Evolutionary conservation across 768 basidiomycete genomes (phyloP), one percentile per base, ranked within the genome.

Genomic region (Collybia mongolica): DNA sequence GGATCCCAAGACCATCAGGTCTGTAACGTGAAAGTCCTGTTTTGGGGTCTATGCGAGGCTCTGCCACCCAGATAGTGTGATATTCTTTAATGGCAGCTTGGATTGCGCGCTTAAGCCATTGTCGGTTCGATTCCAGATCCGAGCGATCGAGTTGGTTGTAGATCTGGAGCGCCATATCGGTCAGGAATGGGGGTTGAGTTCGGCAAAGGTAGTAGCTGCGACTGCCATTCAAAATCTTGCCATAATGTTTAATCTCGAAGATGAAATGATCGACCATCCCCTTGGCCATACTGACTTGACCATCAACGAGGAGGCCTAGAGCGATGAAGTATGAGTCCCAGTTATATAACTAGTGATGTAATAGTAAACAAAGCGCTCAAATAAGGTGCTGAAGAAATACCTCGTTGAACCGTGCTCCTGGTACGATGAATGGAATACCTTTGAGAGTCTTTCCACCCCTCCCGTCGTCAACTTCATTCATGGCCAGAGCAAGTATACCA

Each of bases 251-350:
- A 76, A 99, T 97, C 76, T 98, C 93, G 65, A 98, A 99, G 63
- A 97, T 90, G 73, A 98, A 99, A 67, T 99, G 96, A 48, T 98
- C 97, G 39, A 98, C 94, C 84, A 98, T 93, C 60, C 93, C 92
- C 69, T 94, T 93, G 17, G 97, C 96, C 84, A 98, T 90, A 51
- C 85, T 81, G 23, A 96, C 84, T 60, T 93, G 87, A 22, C 94
- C 95, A 62, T 99, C 96, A 19, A 98, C 92, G 6, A 99, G 82
- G 23, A 99, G 81, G 14, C 96, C 96, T 20, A 98, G 83, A 6
- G 90, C 77, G 61, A 96, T 93, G 67, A 97, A 97, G 72, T 95
- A 95, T 6, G 90, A 92, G 68, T 95, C 92, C 92, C 92, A 94
- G 65, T 94, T 93, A 71, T 94, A 94, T 39, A 93, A 74, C 92